Evolutionary conservation across 495 filamentous ascomycete species (phyloP), one percentile per base, ranked within the genome.

Genomic region (Polyplosphaeria fusca): DNA sequence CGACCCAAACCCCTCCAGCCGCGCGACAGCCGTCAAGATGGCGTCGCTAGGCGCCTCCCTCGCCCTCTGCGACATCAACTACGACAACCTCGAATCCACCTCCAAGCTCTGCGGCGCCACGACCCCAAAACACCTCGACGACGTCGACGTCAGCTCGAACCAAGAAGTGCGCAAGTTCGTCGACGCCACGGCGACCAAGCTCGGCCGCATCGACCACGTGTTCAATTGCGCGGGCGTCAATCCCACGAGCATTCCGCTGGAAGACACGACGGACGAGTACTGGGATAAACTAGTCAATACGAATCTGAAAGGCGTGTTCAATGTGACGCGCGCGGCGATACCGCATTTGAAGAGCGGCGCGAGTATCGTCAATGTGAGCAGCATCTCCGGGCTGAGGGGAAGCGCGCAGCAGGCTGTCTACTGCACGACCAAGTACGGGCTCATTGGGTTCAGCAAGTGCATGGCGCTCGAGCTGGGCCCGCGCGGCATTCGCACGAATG

Each of bases 221-320:
- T 76, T 81, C 66, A 79, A 79, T 64, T 79, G 77, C 54, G 79
- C 79, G 0, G 78, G 79, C 13, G 64, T 80, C 14, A 77, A 79
- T 51, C 73, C 77, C 5, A 77, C 73, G 2, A 53, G 56, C 3
- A 58, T 57, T 30, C 45, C 60, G 11, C 30, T 70, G 22, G 65
- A 61, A 27, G 60, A 67, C 5, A 67, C 59, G 2, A 64, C 65
- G 0, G 69, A 71, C 38, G 69, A 58, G 25, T 68, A 70, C 58
- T 71, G 57, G 32, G 61, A 71, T 23, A 69, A 73, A 56, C 53
- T 76, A 35, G 58, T 78, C 60, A 71, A 66, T 41, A 61, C 64
- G 14, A 71, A 71, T 30, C 44, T 70, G 3, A 66, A 64, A 20
- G 69, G 69, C 26, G 68, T 65, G 35, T 70, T 60, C 51, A 68